A percentile compares a stretch with the other conserved stretches of the same genome.
These are phyloP conservation scores for Podosphaera aphanis DNA, from an alignment of 2,329 filamentous ascomycete genomes.

Conservation along the genomic window DNA sequence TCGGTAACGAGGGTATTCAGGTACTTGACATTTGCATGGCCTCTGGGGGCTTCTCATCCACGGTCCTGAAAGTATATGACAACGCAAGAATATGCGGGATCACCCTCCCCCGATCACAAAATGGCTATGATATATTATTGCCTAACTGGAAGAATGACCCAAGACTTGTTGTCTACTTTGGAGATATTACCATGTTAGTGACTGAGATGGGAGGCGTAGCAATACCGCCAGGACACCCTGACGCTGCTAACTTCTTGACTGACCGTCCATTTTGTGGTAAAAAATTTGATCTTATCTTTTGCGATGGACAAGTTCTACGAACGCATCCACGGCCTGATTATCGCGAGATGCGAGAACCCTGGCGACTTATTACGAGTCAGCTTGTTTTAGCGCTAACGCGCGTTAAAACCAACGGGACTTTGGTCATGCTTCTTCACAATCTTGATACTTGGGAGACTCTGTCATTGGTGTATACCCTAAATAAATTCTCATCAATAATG, in stretches of 20 bases:
- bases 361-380: slow-evolving; percentile 7
- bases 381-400: slow-evolving; percentile 10
- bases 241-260: slow-evolving; percentile 4
- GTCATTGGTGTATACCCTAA: slow-evolving; percentile 8
- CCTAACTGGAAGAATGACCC: not conserved
- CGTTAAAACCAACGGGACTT: slow-evolving; percentile 6
- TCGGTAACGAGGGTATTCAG: slow-evolving; percentile 2
- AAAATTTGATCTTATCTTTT: slow-evolving; percentile 12
- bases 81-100: slow-evolving; percentile 5
- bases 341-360: slow-evolving; percentile 5
- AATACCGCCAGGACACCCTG: slow-evolving; percentile 6
- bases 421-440: slow-evolving; percentile 11
- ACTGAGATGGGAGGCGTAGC: slow-evolving; percentile 1
- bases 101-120: slow-evolving; percentile 6
- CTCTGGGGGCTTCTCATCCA: slow-evolving; percentile 5
- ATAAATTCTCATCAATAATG: slow-evolving; percentile 7
- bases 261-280: slow-evolving; percentile 7
- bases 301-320: slow-evolving; percentile 11
- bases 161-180: slow-evolving; percentile 1
- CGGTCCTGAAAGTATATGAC: slow-evolving; percentile 3
- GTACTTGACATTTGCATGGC: slow-evolving; percentile 13
- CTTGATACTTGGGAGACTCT: slow-evolving; percentile 7
- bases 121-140: slow-evolving; percentile 9
- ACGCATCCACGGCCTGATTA: slow-evolving; percentile 8
- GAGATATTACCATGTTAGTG: slow-evolving; percentile 4